Base-by-base conservation (phyloP, 768 basidiomycete species). In the Coprinellus aureogranulatus region DNA sequence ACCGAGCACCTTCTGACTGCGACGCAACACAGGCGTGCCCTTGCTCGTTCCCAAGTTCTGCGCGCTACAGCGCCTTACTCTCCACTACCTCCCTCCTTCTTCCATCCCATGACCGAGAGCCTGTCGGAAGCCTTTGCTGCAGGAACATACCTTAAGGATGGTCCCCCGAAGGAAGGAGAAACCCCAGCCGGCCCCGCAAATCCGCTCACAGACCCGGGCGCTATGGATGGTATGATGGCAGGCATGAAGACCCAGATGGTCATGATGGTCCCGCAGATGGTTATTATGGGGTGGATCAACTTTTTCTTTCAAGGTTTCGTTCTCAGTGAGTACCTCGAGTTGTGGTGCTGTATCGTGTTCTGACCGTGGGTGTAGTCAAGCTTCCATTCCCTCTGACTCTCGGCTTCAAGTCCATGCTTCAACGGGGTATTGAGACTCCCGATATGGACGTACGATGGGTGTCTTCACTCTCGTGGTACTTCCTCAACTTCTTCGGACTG, bases 401-500 rank as follows among this genome's bases (percentile, higher is more conserved):
- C 27, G 94, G 95, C 2, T 99, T 98, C 82, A 98, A 98, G 71
- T 89, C 92, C 14, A 96, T 99, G 90, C 84, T 99, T 11, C 95
- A 98, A 66, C 87, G 95, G 50, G 96, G 95, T 25, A 90, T 98
- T 48, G 89, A 94, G 68, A 95, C 95, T 0, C 87, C 87, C 11
- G 94, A 97, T 69, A 92, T 98, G 89, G 96, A 98, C 71, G 97
- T 98, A 11, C 85, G 92, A 74, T 99, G 97, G 95, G 97, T 98
- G 30, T 99, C 97, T 22, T 97, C 97, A 11, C 79, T 98, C 54
- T 95, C 93, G 18, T 98, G 97, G 97, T 99, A 98, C 75, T 98
- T 99, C 75, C 85, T 98, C 66, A 98, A 98, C 78, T 92, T 98
- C 75, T 98, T 99, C 72, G 96, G 96, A 54, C 75, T 99, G 60